Percentiles rank a stretch among this genome's conserved stretches.
Evolutionary conservation across 805 yeast species (phyloP).

Genomic region (Metschnikowia matae): DNA sequence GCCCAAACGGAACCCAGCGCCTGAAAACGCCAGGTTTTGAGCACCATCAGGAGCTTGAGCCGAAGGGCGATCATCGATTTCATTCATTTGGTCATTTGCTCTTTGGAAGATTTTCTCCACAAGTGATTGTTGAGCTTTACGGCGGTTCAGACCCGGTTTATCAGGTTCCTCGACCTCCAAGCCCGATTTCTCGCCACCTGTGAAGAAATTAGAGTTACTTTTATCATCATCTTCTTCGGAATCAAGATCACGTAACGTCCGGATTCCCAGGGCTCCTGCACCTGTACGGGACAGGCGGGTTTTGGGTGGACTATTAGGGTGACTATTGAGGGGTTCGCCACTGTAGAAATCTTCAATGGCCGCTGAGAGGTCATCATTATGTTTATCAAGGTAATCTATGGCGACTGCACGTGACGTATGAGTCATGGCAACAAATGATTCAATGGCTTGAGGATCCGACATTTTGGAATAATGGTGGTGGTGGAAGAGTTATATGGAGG

Average conservation of each 20-base stretch:
- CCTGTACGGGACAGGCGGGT: not conserved
- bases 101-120: constrained; percentile 66
- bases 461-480: no score
- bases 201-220: constrained; percentile 52
- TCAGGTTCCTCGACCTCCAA: constrained; percentile 76
- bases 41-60: constrained; percentile 21
- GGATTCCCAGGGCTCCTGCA: constrained; percentile 22
- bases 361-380: constrained; percentile 32
- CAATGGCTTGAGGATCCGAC: constrained; percentile 22
- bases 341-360: constrained; percentile 43
- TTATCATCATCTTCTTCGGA: constrained; percentile 52
- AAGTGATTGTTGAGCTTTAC: constrained; percentile 36
- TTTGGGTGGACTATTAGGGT: no score
- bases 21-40: constrained; percentile 33
- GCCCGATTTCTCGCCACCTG: constrained; percentile 73
- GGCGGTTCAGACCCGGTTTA: constrained; percentile 34
- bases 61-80: constrained; percentile 34
- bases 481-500: no score
- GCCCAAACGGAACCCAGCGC: constrained; percentile 52
- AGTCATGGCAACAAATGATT: constrained; percentile 36
- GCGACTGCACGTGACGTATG: constrained; percentile 33
- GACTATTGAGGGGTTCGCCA: constrained; percentile 6
- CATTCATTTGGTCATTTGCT: constrained; percentile 47
- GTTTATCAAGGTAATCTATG: constrained; percentile 36
- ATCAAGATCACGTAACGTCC: constrained; percentile 40